Conservation (phyloP, 345 rosid genomes). For the Cardamine resedifolia region DNA sequence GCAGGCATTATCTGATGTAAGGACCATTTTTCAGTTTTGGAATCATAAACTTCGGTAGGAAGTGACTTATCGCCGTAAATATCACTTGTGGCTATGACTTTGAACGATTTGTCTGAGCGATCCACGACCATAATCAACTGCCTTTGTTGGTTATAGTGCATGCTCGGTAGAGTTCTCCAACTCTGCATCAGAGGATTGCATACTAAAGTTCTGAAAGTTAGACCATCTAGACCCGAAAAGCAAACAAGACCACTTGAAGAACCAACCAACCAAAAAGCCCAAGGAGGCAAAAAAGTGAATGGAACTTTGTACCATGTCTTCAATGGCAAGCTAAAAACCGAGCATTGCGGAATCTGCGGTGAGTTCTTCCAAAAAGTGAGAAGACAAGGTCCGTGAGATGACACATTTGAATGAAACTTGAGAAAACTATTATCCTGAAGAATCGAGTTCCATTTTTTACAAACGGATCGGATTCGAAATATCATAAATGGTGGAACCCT, state of each 20-base stretch:
- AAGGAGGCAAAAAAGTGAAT: conserved; percentile 78
- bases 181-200: conserved; percentile 89
- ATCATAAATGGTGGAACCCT: conserved; percentile 95
- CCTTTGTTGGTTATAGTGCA: conserved; percentile 88
- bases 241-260: conserved; percentile 92
- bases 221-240: conserved; percentile 88
- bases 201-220: conserved; percentile 75
- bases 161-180: conserved; percentile 78
- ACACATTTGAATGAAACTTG: conserved; percentile 68
- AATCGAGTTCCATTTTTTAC: conserved; percentile 84
- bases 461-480: conserved; percentile 83
- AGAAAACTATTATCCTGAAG: conserved; percentile 86
- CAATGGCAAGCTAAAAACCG: conserved; percentile 87
- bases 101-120: conserved; percentile 69
- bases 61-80: conserved; percentile 80
- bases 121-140: conserved; percentile 88
- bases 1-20: conserved; percentile 94
- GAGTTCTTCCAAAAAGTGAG: conserved; percentile 90
- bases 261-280: conserved; percentile 95
- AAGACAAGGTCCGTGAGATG: conserved; percentile 87
- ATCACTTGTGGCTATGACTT: conserved; percentile 89
- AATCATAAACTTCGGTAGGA: conserved; percentile 92
- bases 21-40: conserved; percentile 71
- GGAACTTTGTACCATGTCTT: conserved; percentile 93
- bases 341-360: conserved; percentile 81